Conservation (phyloP, 2,329 filamentous ascomycete genomes). For the Fulvia fulva region DNA sequence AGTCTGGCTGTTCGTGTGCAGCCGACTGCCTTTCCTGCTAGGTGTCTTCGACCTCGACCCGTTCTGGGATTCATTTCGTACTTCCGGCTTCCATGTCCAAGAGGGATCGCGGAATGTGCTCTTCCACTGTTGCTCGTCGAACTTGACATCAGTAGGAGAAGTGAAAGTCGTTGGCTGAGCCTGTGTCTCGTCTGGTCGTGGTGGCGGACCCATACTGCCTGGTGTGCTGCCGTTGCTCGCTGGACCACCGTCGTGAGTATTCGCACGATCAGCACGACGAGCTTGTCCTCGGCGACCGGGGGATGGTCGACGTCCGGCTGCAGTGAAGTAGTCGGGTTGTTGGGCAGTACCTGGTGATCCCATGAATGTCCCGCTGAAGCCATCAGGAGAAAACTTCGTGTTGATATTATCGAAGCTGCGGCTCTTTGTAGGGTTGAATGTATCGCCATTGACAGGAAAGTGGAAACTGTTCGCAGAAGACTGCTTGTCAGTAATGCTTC, state of each 20-base stretch:
- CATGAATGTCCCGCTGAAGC: conserved; percentile 45
- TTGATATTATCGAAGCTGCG: conserved; percentile 49
- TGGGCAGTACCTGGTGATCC: conserved; percentile 21
- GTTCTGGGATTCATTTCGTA: conserved; percentile 13
- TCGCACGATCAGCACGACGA: conserved; percentile 9
- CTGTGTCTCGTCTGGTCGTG: conserved; percentile 1
- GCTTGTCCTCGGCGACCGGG: conserved; percentile 15
- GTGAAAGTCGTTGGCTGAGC: conserved; percentile 5
- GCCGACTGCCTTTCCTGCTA: conserved; percentile 25
- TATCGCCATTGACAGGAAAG: conserved; percentile 25
- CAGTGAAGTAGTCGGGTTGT: conserved; percentile 41
- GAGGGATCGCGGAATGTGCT: conserved; percentile 42
- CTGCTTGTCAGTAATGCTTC: conserved; percentile 23
- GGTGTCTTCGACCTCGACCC: conserved; percentile 31
- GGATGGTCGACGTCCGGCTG: conserved; percentile 14
- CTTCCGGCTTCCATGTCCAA: conserved; percentile 10
- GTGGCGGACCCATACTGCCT: conserved; percentile 2
- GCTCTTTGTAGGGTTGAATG: conserved; percentile 36
- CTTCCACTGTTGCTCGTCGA: conserved; percentile 42
- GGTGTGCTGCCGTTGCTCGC: conserved; percentile 12
- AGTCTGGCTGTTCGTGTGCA: conserved; percentile 9
- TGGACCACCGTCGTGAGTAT: conserved; percentile 15
- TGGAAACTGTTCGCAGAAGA: conserved; percentile 28
- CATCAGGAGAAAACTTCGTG: conserved; percentile 45
- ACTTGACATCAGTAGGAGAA: conserved; percentile 28